phyloP scores from a whole-genome alignment of 805 yeast genomes.

The Starmerella asiatica region DNA sequence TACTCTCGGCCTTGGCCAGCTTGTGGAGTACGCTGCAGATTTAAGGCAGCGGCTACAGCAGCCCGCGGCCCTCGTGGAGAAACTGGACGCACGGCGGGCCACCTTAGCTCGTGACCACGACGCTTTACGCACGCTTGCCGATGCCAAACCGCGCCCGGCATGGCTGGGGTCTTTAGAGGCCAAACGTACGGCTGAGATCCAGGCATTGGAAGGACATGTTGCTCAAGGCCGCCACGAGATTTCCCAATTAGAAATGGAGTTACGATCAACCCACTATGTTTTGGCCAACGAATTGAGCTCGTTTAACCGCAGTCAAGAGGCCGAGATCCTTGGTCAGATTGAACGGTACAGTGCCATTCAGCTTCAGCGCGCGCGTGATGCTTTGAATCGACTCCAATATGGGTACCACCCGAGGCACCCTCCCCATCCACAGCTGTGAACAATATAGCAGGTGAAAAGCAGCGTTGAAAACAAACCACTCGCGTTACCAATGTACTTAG shows the following conservation, averaged over 20 bases:
- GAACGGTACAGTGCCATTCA: constrained; percentile 13
- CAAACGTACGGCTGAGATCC: constrained; percentile 25
- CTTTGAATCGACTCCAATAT: constrained; percentile 13
- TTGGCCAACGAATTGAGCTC: constrained; percentile 29
- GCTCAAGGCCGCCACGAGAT: constrained; percentile 23
- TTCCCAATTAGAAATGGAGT: constrained; percentile 23
- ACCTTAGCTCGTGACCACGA: constrained; percentile 19
- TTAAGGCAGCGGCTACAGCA: constrained; percentile 21
- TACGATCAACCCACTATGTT: constrained; percentile 26
- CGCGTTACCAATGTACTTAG: too few relatives aligned
- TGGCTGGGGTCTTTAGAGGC: constrained; percentile 28
- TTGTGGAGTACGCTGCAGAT: constrained; percentile 2
- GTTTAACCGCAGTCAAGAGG: constrained; percentile 27
- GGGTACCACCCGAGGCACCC: constrained; percentile 5
- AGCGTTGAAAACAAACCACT: too few relatives aligned
- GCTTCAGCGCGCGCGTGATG: constrained; percentile 19
- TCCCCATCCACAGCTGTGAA: too few relatives aligned
- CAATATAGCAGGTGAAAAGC: too few relatives aligned
- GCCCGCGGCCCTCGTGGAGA: constrained; percentile 23
- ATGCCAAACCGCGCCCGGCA: constrained; percentile 12
- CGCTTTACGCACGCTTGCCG: constrained; percentile 19
- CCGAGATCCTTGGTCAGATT: constrained; percentile 23
- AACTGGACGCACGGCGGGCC: constrained; percentile 20
- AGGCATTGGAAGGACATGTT: constrained; percentile 24
- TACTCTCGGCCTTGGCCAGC: background rate